Evolutionary conservation across 164 flowering plant species (phyloP).

Genomic region (Berberis thunbergii): DNA sequence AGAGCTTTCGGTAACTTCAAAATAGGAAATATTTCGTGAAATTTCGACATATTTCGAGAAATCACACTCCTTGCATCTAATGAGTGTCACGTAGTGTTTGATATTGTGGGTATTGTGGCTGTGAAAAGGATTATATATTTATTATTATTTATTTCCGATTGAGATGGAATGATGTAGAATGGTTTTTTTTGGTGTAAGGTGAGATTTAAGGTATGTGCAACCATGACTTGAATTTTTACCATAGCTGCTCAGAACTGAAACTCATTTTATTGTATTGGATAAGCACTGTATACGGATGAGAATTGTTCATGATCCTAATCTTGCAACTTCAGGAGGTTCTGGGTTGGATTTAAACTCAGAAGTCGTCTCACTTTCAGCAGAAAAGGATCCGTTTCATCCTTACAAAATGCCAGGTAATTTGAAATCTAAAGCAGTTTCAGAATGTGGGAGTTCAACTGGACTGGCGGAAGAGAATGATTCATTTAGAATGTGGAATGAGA

Average conservation of each 20-base stretch:
- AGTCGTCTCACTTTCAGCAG: conserved; percentile 34
- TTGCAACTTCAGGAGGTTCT: conserved; percentile 18
- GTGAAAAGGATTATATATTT: too few relatives aligned
- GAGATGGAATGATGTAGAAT: too few relatives aligned
- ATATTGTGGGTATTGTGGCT: too few relatives aligned
- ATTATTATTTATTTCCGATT: too few relatives aligned
- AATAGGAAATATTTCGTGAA: too few relatives aligned
- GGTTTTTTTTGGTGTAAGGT: too few relatives aligned
- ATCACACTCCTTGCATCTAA: too few relatives aligned
- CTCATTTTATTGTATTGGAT: neutral
- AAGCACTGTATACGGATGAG: neutral
- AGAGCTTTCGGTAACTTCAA: too few relatives aligned
- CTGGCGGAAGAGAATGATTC: conserved; percentile 53
- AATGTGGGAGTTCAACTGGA: conserved; percentile 60
- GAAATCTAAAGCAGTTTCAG: conserved; percentile 40
- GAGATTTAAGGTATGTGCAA: too few relatives aligned
- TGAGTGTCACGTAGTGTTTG: too few relatives aligned
- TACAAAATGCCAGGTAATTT: conserved; percentile 19
- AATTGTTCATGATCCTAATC: conserved; percentile 3
- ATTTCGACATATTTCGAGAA: too few relatives aligned
- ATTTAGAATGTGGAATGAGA: conserved; percentile 57
- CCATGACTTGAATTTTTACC: too few relatives aligned
- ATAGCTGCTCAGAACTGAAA: neutral
- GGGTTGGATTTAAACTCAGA: conserved; percentile 46
- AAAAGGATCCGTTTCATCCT: conserved; percentile 27